A percentile compares a stretch with the other conserved stretches of the same genome.
Conservation (phyloP, 2,329 filamentous ascomycete species). For the Ophidiomyces ophidiicola region DNA sequence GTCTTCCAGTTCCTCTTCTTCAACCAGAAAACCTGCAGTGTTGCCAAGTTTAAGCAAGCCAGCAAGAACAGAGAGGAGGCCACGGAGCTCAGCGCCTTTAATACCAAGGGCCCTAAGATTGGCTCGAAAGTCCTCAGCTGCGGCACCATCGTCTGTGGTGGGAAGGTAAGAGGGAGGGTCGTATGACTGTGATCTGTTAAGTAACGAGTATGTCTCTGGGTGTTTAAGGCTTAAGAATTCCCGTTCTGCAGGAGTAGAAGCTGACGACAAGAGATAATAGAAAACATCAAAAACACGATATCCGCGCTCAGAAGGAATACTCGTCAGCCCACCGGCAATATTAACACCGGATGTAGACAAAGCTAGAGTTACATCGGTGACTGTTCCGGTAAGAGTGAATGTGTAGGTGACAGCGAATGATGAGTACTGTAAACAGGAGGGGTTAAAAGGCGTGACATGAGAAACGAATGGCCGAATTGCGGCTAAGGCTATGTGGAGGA, state of each 20-base stretch:
- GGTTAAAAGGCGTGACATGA: constrained; percentile 78
- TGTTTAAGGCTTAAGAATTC: constrained; percentile 75
- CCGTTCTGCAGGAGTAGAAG: constrained; percentile 74
- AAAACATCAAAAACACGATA: constrained; percentile 95
- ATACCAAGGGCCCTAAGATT: constrained; percentile 87
- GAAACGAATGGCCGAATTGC: constrained; percentile 76
- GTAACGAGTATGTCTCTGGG: constrained; percentile 62
- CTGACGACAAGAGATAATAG: constrained; percentile 89
- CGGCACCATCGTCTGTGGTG: constrained; percentile 80
- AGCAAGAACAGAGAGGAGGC: constrained; percentile 73
- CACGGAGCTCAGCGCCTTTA: constrained; percentile 69
- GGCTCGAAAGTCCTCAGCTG: constrained; percentile 82
- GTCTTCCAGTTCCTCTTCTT: constrained; percentile 71
- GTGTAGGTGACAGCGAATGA: constrained; percentile 71
- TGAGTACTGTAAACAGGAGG: constrained; percentile 67
- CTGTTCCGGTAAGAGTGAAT: constrained; percentile 64
- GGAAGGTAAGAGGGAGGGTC: constrained; percentile 76
- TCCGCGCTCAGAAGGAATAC: constrained; percentile 65
- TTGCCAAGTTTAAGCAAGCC: constrained; percentile 86
- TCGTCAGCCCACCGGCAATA: constrained; percentile 64
- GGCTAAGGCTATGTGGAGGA: constrained; percentile 65
- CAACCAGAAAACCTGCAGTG: constrained; percentile 69
- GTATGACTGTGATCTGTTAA: constrained; percentile 76
- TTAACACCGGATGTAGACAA: constrained; percentile 83
- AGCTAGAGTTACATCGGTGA: constrained; percentile 62